Evolutionary conservation across 2,329 filamentous ascomycete genomes (phyloP).

Genomic region (Pseudogymnoascus sp.): DNA sequence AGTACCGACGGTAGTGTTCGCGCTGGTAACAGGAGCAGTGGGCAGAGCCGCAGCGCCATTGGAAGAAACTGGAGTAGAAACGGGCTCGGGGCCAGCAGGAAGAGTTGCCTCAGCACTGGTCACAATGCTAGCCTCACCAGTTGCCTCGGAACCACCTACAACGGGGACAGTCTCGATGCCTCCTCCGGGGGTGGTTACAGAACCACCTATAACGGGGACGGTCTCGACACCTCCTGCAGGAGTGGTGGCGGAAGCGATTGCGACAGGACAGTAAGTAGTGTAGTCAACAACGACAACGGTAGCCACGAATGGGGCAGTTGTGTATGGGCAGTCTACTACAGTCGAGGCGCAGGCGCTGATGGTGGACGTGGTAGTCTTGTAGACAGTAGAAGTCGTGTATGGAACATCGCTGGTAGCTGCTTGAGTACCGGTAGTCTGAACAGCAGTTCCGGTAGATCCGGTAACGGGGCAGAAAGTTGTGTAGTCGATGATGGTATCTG

Average conservation of each 20-base stretch:
- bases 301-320: conserved; percentile 18
- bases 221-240: not conserved
- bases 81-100: not conserved
- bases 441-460: conserved; percentile 15
- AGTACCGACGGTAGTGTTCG: not conserved
- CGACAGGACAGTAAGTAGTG: not conserved
- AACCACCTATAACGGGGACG: conserved; percentile 10
- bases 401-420: conserved; percentile 14
- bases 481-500: conserved; percentile 18
- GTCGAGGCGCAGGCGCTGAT: conserved; percentile 14
- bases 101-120: not conserved
- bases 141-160: not conserved
- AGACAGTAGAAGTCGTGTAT: conserved; percentile 1
- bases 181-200: conserved; percentile 11
- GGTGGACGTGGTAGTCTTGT: conserved; percentile 21
- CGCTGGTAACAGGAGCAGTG: not conserved
- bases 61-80: not conserved
- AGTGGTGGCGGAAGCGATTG: not conserved
- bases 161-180: not conserved
- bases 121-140: not conserved
- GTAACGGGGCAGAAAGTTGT: conserved; percentile 21
- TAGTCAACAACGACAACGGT: conserved; percentile 2
- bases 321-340: conserved; percentile 22
- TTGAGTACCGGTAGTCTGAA: conserved; percentile 22
- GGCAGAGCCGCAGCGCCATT: not conserved